Percentiles rank a stretch among this genome's conserved stretches.
phyloP scores from a whole-genome alignment of 2,329 filamentous ascomycete species.

The Colletotrichum theobromicola region DNA sequence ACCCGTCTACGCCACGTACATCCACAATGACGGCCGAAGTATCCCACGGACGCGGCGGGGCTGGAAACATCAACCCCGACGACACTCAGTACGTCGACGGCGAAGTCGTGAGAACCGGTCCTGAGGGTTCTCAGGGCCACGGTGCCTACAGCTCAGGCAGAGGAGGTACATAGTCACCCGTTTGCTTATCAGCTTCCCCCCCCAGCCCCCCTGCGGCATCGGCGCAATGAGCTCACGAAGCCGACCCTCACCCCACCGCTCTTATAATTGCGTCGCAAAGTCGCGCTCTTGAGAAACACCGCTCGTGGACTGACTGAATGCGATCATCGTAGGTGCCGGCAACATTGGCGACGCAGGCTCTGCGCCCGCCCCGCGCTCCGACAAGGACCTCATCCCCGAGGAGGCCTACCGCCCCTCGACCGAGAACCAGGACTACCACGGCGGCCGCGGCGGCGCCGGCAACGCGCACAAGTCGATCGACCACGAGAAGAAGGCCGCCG shows the following conservation, averaged over 20 bases:
- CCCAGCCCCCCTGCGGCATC: not conserved
- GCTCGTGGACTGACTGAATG: not conserved
- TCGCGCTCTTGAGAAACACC: not conserved
- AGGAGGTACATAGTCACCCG: slow-evolving; percentile 53
- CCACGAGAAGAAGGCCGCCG: slow-evolving; percentile 33
- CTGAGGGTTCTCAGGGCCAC: slow-evolving; percentile 60
- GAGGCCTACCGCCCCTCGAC: slow-evolving; percentile 53
- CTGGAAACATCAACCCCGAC: slow-evolving; percentile 65
- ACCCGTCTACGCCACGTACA: not conserved
- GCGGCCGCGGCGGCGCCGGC: slow-evolving; percentile 64
- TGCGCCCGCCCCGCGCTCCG: slow-evolving; percentile 44
- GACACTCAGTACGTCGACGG: slow-evolving; percentile 66
- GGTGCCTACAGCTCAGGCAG: slow-evolving; percentile 64
- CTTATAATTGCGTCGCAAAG: not conserved
- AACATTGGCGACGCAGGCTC: slow-evolving; percentile 60
- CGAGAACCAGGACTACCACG: slow-evolving; percentile 58
- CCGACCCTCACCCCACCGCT: not conserved
- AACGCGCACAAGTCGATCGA: slow-evolving; percentile 45
- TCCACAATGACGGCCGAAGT: slow-evolving; percentile 50
- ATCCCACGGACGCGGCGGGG: slow-evolving; percentile 66
- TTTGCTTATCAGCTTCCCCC: not conserved
- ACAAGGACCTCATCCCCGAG: slow-evolving; percentile 59
- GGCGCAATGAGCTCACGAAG: not conserved
- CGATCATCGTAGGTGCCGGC: slow-evolving; percentile 52
- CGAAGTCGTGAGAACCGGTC: slow-evolving; percentile 62